These are phyloP conservation scores for Thielaviopsis cerberus DNA, from an alignment of 2,329 filamentous ascomycete genomes.

Conservation along the genomic window DNA sequence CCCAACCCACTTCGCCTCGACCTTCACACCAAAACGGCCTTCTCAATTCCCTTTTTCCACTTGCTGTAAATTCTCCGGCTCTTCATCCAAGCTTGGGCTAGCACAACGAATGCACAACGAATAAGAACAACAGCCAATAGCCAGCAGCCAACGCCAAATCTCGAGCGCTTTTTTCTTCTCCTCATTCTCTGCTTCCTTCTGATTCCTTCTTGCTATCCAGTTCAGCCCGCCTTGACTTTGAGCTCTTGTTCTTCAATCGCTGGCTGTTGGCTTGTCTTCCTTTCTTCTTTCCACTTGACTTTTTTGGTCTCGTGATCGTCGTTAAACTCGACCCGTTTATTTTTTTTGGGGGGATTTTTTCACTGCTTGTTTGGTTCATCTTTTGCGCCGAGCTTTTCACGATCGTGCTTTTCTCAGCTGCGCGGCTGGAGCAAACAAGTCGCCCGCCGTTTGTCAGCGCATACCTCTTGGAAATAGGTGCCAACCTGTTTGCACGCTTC, in stretches of 20 bases:
- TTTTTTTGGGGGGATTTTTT: background rate
- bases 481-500: no score
- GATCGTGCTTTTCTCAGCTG: background rate
- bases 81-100: no score
- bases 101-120: no score
- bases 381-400: background rate
- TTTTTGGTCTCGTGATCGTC: background rate
- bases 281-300: background rate
- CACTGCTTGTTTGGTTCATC: background rate
- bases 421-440: background rate
- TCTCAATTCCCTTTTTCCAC: no score
- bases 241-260: background rate
- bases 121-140: no score
- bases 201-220: background rate
- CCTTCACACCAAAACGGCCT: no score
- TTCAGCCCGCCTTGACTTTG: background rate
- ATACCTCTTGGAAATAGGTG: no score
- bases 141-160: background rate
- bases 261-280: background rate
- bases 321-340: background rate
- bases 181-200: background rate
- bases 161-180: background rate
- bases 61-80: no score
- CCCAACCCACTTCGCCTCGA: no score
- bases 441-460: background rate